Percentiles rank a stretch among this genome's conserved stretches.
These are phyloP conservation scores for Fusarium abutilonis DNA, from an alignment of 2,329 filamentous ascomycete genomes.

Conservation along the genomic window DNA sequence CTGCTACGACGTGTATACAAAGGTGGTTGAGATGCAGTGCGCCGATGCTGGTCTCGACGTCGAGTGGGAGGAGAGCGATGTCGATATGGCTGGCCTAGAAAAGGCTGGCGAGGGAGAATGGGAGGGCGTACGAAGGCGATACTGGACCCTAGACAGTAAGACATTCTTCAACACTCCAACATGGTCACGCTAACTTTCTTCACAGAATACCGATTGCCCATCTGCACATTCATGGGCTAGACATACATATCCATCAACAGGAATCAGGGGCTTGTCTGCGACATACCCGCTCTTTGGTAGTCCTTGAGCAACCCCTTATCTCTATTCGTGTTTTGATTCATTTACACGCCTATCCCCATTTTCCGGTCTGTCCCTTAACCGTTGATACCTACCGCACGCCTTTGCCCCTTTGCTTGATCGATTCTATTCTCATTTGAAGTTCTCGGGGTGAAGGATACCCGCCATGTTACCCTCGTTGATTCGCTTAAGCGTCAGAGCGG, in stretches of 20 bases:
- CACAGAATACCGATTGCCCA: constrained; percentile 75
- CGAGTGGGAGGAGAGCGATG: constrained; percentile 81
- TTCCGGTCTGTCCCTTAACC: constrained; percentile 28
- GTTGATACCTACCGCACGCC: constrained; percentile 27
- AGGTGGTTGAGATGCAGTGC: constrained; percentile 90
- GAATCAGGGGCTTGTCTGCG: constrained; percentile 14
- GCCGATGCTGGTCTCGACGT: constrained; percentile 90
- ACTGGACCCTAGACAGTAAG: constrained; percentile 85
- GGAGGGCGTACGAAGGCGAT: constrained; percentile 86
- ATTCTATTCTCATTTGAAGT: constrained; percentile 56
- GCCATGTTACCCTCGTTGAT: constrained; percentile 70
- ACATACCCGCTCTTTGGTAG: constrained; percentile 26
- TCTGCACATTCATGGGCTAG: constrained; percentile 77
- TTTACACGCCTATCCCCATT: constrained; percentile 40
- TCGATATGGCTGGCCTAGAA: constrained; percentile 73
- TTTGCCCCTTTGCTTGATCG: constrained; percentile 22
- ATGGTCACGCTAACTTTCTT: constrained; percentile 39
- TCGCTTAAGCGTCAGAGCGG: constrained; percentile 73
- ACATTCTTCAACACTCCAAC: constrained; percentile 25
- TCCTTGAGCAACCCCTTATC: constrained; percentile 21
- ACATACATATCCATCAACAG: constrained; percentile 18
- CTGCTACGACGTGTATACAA: constrained; percentile 96
- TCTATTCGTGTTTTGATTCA: constrained; percentile 31
- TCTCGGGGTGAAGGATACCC: constrained; percentile 72
- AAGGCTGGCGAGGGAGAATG: constrained; percentile 78